These are phyloP conservation scores for Abelmoschus esculentus DNA, from an alignment of 345 rosid genomes.

Conservation along the genomic window DNA sequence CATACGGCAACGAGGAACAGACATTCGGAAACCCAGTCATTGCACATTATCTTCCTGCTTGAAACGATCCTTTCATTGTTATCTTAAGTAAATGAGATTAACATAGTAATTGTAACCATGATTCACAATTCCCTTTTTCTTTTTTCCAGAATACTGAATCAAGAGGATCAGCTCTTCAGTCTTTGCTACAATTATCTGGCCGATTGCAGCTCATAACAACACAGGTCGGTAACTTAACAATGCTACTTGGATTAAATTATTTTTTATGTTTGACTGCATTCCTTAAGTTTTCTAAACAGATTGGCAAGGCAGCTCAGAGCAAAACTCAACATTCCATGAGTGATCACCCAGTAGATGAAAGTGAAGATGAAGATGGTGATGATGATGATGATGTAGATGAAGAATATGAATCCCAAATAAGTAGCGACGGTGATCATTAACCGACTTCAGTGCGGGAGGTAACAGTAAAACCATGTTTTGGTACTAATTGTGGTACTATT, in stretches of 20 bases:
- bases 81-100: background rate
- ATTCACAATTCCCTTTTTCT: background rate
- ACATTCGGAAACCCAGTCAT: background rate
- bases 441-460: background rate
- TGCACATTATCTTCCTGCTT: background rate
- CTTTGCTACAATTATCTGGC: conserved; percentile 74
- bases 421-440: conserved; percentile 51
- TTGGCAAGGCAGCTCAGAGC: conserved; percentile 47
- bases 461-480: background rate
- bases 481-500: no score
- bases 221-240: conserved; percentile 42
- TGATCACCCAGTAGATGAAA: conserved; percentile 35
- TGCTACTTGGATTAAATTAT: conserved; percentile 4
- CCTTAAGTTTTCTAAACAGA: conserved; percentile 30
- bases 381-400: conserved; percentile 7
- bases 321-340: conserved; percentile 23
- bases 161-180: conserved; percentile 53
- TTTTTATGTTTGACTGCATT: background rate
- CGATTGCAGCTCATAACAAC: conserved; percentile 72
- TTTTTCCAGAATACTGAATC: conserved; percentile 45
- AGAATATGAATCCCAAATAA: conserved; percentile 66
- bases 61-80: background rate
- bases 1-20: background rate
- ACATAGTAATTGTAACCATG: background rate
- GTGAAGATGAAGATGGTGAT: conserved; percentile 22